These are phyloP conservation scores for Russula sp. DNA, from an alignment of 768 basidiomycete species.

Conservation along the genomic window DNA sequence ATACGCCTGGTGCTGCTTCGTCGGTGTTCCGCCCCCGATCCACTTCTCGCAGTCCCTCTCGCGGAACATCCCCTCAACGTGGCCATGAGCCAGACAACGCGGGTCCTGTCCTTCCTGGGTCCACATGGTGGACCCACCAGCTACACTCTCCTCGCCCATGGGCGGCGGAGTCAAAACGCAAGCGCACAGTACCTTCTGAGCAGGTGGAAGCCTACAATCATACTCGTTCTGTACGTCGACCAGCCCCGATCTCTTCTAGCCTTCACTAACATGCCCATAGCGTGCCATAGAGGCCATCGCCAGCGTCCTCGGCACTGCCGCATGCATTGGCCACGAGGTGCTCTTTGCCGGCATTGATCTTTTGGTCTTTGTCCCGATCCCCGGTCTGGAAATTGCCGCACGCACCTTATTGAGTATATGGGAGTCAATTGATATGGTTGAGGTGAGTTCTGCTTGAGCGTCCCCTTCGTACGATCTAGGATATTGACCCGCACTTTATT, in stretches of 20 bases:
- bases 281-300: conserved; percentile 24
- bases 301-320: conserved; percentile 36
- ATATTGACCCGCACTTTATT: background rate
- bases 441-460: conserved; percentile 32
- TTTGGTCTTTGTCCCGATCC: conserved; percentile 47
- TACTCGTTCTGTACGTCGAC: conserved; percentile 25
- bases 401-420: conserved; percentile 52
- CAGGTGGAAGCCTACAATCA: conserved; percentile 27
- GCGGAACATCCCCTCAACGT: background rate
- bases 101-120: conserved; percentile 1
- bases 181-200: conserved; percentile 25
- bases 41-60: background rate
- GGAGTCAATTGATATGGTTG: conserved; percentile 52
- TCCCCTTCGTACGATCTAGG: background rate
- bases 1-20: background rate
- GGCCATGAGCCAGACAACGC: conserved; percentile 13
- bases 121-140: conserved; percentile 24
- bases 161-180: conserved; percentile 22
- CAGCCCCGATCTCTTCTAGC: background rate
- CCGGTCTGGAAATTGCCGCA: conserved; percentile 47
- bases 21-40: conserved; percentile 19
- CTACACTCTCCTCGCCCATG: conserved; percentile 24
- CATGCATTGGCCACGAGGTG: conserved; percentile 39
- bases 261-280: conserved; percentile 14
- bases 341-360: conserved; percentile 37